Base-by-base conservation (phyloP, 108 stramenopile genomes). In the Fragilaria crotonensis region DNA sequence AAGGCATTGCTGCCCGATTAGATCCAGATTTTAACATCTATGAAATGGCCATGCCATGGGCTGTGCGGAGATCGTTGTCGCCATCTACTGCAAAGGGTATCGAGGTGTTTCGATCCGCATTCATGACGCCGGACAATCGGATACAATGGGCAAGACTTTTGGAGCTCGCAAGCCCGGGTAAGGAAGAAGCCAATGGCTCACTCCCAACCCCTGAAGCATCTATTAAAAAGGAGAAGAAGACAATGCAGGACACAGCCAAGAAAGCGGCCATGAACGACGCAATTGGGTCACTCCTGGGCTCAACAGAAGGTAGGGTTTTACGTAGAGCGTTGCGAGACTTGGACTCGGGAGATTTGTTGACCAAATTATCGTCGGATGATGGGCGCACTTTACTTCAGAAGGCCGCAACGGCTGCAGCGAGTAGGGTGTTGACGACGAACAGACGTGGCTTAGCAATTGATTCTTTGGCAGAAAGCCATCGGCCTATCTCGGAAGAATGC, bases 1-100 rank as follows among this genome's bases (percentile, higher is more conserved):
- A 88, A 59, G 86, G 86, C 14, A 82, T 84, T 60, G 86, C 86
- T 1, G 65, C 75, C 48, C 67, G 70, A n/a, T 59, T 85, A 4
- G 76, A 89, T 64, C 84, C 81, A 1, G 28, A 54, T 2, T 89
- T 89, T 66, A 89, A 85, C 60, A 79, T 83, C n/a, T n/a, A n/a
- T n/a, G n/a, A n/a, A n/a, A n/a, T n/a, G n/a, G n/a, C 64, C 20
- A 4, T 57, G 45, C 64, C 64, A n/a, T 65, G 56, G 56, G 64
- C 54, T 5, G 33, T 65, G 1, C 56, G 57, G n/a, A 22, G 64
- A 45, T 52, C 64, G 1, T 36, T 65, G 5, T 33, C 56, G n/a
- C 64, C 64, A 21, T 11, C 32, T 36, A 58, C 64, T 14, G 44
- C 41, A 20, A 45, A 65, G 30, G 64, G 64, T 25, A 14, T 30